Evolutionary conservation across 1,139 yeast species (phyloP).

Genomic region (Candida anutae): DNA sequence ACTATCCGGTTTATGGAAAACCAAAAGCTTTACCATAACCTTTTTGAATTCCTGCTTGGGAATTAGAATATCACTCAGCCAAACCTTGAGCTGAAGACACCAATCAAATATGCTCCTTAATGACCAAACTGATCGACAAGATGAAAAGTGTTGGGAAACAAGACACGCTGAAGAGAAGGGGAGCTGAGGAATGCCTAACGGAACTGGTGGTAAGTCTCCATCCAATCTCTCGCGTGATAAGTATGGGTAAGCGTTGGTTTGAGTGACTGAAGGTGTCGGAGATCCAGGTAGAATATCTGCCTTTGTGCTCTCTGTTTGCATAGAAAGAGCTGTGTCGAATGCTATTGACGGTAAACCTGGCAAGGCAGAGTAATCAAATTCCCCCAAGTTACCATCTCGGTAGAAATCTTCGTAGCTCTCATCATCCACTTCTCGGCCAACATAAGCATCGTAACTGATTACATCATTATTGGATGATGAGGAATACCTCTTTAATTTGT

Average conservation of each 20-base stretch:
- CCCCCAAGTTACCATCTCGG: conserved; percentile 10
- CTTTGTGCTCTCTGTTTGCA: conserved; percentile 3
- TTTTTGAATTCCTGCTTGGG: conserved; percentile 43
- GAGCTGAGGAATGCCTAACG: conserved; percentile 47
- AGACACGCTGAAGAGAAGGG: conserved; percentile 49
- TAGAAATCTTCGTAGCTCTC: conserved; percentile 12
- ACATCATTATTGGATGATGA: not conserved
- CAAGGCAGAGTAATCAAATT: conserved; percentile 33
- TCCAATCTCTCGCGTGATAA: conserved; percentile 4
- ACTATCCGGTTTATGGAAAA: conserved; percentile 42
- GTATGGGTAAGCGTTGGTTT: not conserved
- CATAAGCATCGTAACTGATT: not conserved
- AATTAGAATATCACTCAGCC: conserved; percentile 45
- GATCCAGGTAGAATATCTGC: not conserved
- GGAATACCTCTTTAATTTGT: not conserved
- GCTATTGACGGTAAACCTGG: conserved; percentile 31
- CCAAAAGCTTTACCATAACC: conserved; percentile 45
- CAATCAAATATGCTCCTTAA: conserved; percentile 35
- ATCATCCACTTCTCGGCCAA: conserved; percentile 1
- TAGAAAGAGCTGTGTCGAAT: conserved; percentile 3
- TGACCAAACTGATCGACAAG: conserved; percentile 33
- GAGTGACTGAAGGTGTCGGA: not conserved
- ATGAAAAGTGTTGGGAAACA: conserved; percentile 38
- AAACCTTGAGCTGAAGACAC: conserved; percentile 44
- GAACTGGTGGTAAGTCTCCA: conserved; percentile 41